Base-by-base conservation (phyloP, 192 early-diverging fungal species). In the Chytriomyces hyalinus region DNA sequence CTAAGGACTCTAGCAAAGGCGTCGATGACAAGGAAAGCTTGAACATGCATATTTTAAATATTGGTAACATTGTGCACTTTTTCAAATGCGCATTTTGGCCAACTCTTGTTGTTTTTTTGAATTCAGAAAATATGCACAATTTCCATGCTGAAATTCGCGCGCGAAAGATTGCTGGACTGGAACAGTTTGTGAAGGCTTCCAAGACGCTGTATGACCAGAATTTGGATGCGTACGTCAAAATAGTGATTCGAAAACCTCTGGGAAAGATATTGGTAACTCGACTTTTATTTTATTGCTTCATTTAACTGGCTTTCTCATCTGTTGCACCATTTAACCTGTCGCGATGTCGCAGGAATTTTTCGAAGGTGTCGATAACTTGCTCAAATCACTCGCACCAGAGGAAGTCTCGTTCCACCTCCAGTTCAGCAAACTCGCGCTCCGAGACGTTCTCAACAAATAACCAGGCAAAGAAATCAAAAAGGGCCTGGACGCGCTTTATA, bases 71-170 rank as follows among this genome's bases (percentile, higher is more conserved):
- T 24, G 17, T 24, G 51, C 36, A 20, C 63, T 63, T 65, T 65
- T 17, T 9, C 63, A 85, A 48, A 63, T 2, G 36, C 36, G 4
- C 4, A 36, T 36, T 53, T 47, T 1, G 82, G 24, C 49, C n/a
- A 20, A 43, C 65, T 26, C 0, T 65, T 48, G 46, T 46, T 26
- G 24, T 26, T 24, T 28, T 75, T 65, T 66, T 44, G 22, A 43
- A 46, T 36, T 62, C 44, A 13, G 97, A 97, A 81, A 99, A 99
- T 78, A 95, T 97, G 95, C 95, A 97, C 83, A 91, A 95, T 70
- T 94, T 97, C 76, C 90, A 94, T 64, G 87, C 89, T 1, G 94
- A 92, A 10, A 73, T 97, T 6, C 89, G 93, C 65, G 85, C 89
- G 3, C 91, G 91, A 73, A 93, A 93, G 77, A 85, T 95, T 5